Evolutionary conservation across 2,329 filamentous ascomycete genomes (phyloP).

Genomic region (Endocalyx cinctus): DNA sequence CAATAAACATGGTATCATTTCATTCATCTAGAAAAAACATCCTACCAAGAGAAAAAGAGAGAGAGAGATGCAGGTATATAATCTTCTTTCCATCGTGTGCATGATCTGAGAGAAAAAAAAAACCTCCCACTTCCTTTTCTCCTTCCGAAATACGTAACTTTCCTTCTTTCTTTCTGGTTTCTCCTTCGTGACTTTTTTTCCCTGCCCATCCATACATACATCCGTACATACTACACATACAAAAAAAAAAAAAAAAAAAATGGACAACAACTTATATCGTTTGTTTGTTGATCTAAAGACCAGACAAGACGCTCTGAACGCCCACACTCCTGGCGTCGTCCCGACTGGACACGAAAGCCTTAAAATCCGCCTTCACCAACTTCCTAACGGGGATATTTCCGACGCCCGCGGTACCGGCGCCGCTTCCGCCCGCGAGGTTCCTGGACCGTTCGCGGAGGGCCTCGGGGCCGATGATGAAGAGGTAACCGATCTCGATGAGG

Average conservation of each 20-base stretch:
- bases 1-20: no score
- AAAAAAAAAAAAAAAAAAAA: neutral
- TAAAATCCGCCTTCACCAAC: conserved; percentile 65
- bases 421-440: conserved; percentile 44
- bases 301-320: conserved; percentile 76
- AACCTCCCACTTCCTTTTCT: no score
- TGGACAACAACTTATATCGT: neutral
- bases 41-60: no score
- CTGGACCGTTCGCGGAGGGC: conserved; percentile 67
- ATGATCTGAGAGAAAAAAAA: no score
- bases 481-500: conserved; percentile 84
- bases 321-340: conserved; percentile 79
- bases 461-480: conserved; percentile 89
- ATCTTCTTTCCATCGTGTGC: no score
- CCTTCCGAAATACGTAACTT: no score
- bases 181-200: no score
- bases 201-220: no score
- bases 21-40: no score
- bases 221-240: no score
- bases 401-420: conserved; percentile 23
- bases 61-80: no score
- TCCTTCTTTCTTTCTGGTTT: no score
- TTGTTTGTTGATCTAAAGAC: conserved; percentile 36
- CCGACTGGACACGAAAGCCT: conserved; percentile 76
- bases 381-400: conserved; percentile 39